Percentiles rank a stretch among this genome's conserved stretches.
phyloP scores from a whole-genome alignment of 208 protist species.

The Vickermania spadyakhi region DNA sequence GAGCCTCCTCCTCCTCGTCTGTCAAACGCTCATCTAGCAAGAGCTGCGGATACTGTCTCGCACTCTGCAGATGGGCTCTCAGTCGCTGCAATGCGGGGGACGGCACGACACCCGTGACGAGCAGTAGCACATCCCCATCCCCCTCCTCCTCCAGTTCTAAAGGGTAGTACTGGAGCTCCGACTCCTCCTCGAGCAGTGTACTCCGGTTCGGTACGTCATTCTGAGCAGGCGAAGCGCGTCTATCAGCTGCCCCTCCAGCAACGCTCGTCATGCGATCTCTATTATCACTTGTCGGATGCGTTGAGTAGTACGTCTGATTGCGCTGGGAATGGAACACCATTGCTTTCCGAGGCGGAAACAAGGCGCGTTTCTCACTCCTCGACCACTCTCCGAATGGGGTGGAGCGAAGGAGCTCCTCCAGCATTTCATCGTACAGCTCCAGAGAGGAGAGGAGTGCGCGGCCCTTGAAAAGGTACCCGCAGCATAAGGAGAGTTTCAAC shows the following conservation, averaged over 20 bases:
- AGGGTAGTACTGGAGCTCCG: background rate
- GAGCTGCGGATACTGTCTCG: too few relatives aligned
- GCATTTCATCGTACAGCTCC: slow-evolving; percentile 58
- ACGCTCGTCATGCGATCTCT: background rate
- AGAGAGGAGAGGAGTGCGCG: slow-evolving; percentile 30
- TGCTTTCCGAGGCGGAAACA: slow-evolving; percentile 48
- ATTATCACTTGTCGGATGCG: too few relatives aligned
- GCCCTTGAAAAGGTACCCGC: slow-evolving; percentile 67
- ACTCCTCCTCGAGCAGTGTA: background rate
- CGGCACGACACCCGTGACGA: slow-evolving; percentile 37
- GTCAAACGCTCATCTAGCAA: background rate
- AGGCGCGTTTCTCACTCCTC: slow-evolving; percentile 33
- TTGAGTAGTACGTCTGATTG: slow-evolving; percentile 2
- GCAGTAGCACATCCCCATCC: slow-evolving; percentile 78
- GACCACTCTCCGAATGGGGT: slow-evolving; percentile 72
- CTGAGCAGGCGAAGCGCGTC: too few relatives aligned
- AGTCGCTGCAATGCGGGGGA: slow-evolving; percentile 11
- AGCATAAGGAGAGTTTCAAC: slow-evolving; percentile 75
- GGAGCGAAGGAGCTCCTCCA: slow-evolving; percentile 57
- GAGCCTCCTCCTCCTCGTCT: background rate
- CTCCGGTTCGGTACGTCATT: too few relatives aligned
- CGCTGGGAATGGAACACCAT: slow-evolving; percentile 30
- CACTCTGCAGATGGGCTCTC: too few relatives aligned
- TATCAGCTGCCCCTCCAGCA: background rate
- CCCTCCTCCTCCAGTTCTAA: slow-evolving; percentile 26